Percentiles rank a stretch among this genome's conserved stretches.
These are phyloP conservation scores for Myriangium duriaei DNA, from an alignment of 2,329 filamentous ascomycete genomes.

Conservation along the genomic window DNA sequence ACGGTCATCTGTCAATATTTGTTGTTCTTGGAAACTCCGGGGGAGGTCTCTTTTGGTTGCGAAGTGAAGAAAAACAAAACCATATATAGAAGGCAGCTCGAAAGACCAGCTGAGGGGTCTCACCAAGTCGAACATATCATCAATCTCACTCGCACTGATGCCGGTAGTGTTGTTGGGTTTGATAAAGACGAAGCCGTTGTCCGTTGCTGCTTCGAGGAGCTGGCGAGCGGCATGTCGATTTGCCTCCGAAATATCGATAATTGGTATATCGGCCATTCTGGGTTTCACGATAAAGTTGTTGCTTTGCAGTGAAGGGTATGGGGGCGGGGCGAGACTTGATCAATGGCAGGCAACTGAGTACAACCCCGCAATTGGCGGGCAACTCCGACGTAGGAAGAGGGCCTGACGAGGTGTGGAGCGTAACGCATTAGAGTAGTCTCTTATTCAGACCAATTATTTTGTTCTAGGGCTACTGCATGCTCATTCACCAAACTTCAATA, in stretches of 20 bases:
- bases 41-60: too few relatives aligned
- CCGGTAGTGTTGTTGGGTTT: conserved; percentile 49
- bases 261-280: conserved; percentile 44
- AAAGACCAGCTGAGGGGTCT: not conserved
- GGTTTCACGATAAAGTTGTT: too few relatives aligned
- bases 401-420: too few relatives aligned
- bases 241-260: conserved; percentile 65
- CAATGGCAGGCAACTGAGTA: not conserved
- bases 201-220: conserved; percentile 66
- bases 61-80: too few relatives aligned
- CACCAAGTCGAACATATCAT: conserved; percentile 55
- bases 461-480: too few relatives aligned
- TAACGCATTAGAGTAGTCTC: too few relatives aligned
- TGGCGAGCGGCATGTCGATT: conserved; percentile 48
- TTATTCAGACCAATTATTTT: too few relatives aligned
- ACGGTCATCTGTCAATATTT: conserved; percentile 2
- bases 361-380: too few relatives aligned
- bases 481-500: too few relatives aligned
- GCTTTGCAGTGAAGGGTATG: too few relatives aligned
- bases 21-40: not conserved
- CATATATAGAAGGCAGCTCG: not conserved
- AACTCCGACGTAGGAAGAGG: too few relatives aligned
- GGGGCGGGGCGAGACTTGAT: not conserved
- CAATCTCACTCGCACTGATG: conserved; percentile 54
- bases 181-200: conserved; percentile 84